These are phyloP conservation scores for Ammopiptanthus mongolicus DNA, from an alignment of 306 rosid species.

Conservation along the genomic window DNA sequence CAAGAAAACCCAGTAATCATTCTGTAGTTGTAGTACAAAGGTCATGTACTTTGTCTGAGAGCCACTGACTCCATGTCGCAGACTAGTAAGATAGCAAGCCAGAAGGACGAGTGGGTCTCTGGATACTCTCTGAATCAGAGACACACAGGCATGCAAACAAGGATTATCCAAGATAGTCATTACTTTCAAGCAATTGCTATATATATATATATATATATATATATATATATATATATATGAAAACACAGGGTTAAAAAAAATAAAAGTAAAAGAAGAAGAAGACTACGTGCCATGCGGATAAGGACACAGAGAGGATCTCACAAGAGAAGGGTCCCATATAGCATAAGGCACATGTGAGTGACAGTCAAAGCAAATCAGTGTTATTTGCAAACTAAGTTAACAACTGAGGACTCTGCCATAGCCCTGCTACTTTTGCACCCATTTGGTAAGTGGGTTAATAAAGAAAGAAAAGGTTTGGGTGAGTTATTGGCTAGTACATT, in stretches of 20 bases:
- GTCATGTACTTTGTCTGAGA: conserved; percentile 19
- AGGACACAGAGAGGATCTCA: neutral
- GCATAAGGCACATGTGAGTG: conserved; percentile 16
- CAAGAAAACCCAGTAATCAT: conserved; percentile 17
- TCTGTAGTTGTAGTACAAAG: conserved; percentile 16
- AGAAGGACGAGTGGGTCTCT: conserved; percentile 20
- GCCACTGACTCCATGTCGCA: conserved; percentile 16
- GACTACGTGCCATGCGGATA: neutral
- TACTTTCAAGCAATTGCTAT: neutral
- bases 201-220: neutral
- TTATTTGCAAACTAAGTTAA: conserved; percentile 16
- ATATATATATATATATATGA: neutral
- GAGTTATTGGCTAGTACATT: neutral
- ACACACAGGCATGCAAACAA: conserved; percentile 20
- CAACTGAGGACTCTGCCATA: conserved; percentile 8
- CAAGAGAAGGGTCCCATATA: conserved; percentile 9
- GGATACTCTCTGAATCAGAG: conserved; percentile 20
- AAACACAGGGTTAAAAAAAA: neutral
- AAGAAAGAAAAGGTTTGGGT: neutral
- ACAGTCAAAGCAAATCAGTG: conserved; percentile 24
- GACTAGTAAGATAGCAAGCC: conserved; percentile 18
- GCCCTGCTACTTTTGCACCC: conserved; percentile 17
- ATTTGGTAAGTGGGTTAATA: conserved; percentile 7
- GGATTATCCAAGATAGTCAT: conserved; percentile 19
- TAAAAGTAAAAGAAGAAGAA: neutral